A percentile compares a stretch with the other conserved stretches of the same genome.
Evolutionary conservation across 306 rosid genomes (phyloP).

Genomic region (Macrotyloma uniflorum): DNA sequence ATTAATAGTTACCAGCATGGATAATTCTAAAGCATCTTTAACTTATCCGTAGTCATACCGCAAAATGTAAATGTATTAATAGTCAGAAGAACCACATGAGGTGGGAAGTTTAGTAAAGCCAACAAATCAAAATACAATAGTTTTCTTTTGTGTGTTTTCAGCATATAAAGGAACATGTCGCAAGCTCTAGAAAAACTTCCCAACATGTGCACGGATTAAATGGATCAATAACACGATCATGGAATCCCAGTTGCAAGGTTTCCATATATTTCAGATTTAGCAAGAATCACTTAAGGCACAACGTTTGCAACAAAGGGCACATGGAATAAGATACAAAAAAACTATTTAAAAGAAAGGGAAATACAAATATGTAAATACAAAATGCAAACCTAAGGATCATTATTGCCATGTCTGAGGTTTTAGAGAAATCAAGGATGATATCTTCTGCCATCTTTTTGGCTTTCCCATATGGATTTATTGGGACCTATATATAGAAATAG

Average conservation of each 20-base stretch:
- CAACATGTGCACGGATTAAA: neutral
- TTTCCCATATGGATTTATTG: constrained; percentile 96
- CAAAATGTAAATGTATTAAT: neutral
- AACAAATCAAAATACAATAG: neutral
- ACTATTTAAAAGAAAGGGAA: neutral
- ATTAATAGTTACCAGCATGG: constrained; percentile 3
- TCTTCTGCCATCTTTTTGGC: constrained; percentile 99
- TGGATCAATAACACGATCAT: neutral
- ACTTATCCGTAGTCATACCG: neutral
- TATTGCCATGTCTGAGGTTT: constrained; percentile 89
- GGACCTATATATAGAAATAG: constrained; percentile 52
- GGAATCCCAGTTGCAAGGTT: neutral
- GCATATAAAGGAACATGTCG: neutral
- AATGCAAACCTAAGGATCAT: constrained; percentile 85
- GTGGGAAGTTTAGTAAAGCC: neutral
- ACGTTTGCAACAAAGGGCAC: constrained; percentile 1
- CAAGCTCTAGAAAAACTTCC: neutral
- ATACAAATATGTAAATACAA: neutral
- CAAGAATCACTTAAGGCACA: neutral
- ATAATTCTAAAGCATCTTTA: constrained; percentile 1
- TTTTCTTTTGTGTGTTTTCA: neutral
- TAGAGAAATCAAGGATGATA: constrained; percentile 86
- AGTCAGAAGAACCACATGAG: neutral
- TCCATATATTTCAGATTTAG: neutral
- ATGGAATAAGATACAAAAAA: constrained; percentile 10